These are phyloP conservation scores for Suhomyces pyralidae DNA, from an alignment of 805 yeast genomes.

Conservation along the genomic window DNA sequence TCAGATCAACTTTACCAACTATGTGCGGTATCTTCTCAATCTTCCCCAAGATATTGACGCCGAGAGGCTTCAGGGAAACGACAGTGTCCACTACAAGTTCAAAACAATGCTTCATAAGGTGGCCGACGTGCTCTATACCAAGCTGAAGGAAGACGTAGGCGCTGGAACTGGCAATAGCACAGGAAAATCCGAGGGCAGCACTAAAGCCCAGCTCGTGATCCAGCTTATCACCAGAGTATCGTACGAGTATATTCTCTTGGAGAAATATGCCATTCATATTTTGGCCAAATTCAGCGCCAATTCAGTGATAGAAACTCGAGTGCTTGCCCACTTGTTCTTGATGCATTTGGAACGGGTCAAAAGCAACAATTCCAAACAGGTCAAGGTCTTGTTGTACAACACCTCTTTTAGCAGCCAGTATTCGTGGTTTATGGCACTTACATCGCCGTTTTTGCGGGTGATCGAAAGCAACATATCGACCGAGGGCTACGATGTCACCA, in stretches of 20 bases:
- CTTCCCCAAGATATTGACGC: slow-evolving; percentile 22
- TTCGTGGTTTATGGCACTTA: slow-evolving; percentile 36
- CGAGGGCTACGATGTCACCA: slow-evolving; percentile 21
- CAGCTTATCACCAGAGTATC: slow-evolving; percentile 33
- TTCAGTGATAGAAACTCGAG: slow-evolving; percentile 26
- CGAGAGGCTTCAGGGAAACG: slow-evolving; percentile 18
- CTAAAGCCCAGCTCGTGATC: slow-evolving; percentile 13
- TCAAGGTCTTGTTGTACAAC: slow-evolving; percentile 35
- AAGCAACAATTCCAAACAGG: slow-evolving; percentile 15
- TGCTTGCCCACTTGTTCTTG: slow-evolving; percentile 22
- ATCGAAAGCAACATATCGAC: slow-evolving; percentile 30
- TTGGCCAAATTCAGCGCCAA: slow-evolving; percentile 32
- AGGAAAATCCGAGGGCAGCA: neutral
- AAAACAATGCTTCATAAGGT: slow-evolving; percentile 24
- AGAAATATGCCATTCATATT: slow-evolving; percentile 37
- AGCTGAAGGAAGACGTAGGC: slow-evolving; percentile 29
- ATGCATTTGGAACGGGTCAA: slow-evolving; percentile 17
- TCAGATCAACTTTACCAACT: slow-evolving; percentile 37
- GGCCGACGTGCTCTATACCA: slow-evolving; percentile 22
- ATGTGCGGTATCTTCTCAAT: slow-evolving; percentile 30
- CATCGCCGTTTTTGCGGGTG: slow-evolving; percentile 36
- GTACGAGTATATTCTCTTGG: slow-evolving; percentile 38
- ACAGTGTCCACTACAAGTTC: slow-evolving; percentile 25
- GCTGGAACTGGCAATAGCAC: slow-evolving; percentile 6
- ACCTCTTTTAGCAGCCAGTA: slow-evolving; percentile 31